Evolutionary conservation across 805 yeast genomes (phyloP), one percentile per base, ranked within the genome.

Genomic region (Clavispora carvajalis): DNA sequence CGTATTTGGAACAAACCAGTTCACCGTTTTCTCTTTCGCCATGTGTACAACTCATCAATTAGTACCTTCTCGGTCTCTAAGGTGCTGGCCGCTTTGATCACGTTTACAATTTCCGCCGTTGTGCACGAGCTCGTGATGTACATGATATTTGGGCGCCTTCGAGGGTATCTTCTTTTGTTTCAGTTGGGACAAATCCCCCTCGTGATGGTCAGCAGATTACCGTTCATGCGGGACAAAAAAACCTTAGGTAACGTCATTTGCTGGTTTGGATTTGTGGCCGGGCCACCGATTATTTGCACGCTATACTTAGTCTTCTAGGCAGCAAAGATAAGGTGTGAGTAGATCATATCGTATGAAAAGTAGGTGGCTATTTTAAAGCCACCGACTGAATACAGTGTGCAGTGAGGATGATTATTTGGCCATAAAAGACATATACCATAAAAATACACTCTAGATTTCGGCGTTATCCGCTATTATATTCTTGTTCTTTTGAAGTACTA

Each of bases 1-100:
- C 73, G 97, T 48, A 80, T 85, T 46, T 95, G 99, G 99, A 93
- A 93, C 59, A 76, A 77, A 8, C 96, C 98, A 0, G 98, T 93
- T 17, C 96, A 93, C 59, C 76, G 79, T 54, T 93, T 93, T 51
- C 66, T 93, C 44, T 67, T 90, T 34, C 76, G 98, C 49, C 99
- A 95, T 58, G 98, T 93, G 2, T 95, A 93, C 60, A 96, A 90
- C 58, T 81, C 95, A 19, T 79, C 93, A 8, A 85, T 91, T 43
- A 79, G 93, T 49, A 80, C 88, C 0, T 70, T 88, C 40, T 71
- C 79, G 22, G 65, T 90, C 41, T 75, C 77, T 46, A 86, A 80
- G 56, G 43, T 54, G 1, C 69, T 73, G 35, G 97, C 98, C 1
- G 82, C 95, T 1, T 54, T 88, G 21, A 60, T 84, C 53, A 87